These are phyloP conservation scores for Trametes villosa DNA, from an alignment of 768 basidiomycete species.

Conservation along the genomic window DNA sequence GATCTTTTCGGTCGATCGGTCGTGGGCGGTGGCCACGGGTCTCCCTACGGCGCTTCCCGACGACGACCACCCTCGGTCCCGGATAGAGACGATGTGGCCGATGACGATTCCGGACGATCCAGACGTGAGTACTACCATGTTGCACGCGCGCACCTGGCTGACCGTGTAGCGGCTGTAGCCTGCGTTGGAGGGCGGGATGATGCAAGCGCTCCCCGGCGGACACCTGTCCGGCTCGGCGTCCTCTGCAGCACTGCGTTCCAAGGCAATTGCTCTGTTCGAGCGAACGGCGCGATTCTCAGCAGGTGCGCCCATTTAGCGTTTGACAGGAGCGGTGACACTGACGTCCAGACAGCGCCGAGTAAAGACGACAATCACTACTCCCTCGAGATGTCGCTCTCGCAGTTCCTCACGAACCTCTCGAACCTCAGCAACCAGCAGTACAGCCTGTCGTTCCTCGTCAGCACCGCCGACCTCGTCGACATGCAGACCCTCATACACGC, in stretches of 20 bases:
- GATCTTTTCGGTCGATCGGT: conserved; percentile 63
- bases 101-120: conserved; percentile 28
- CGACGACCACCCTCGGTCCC: conserved; percentile 49
- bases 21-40: conserved; percentile 60
- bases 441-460: conserved; percentile 27
- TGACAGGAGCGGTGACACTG: background rate
- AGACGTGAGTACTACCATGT: conserved; percentile 26
- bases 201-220: background rate
- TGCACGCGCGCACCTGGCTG: background rate
- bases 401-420: conserved; percentile 47
- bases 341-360: conserved; percentile 29
- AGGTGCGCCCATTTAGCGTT: conserved; percentile 35
- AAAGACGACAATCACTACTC: conserved; percentile 38
- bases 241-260: conserved; percentile 46
- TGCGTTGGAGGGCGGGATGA: background rate
- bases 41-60: conserved; percentile 58
- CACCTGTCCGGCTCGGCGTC: conserved; percentile 16
- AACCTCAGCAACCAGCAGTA: conserved; percentile 37
- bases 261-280: conserved; percentile 58
- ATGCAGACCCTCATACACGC: conserved; percentile 56
- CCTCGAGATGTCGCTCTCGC: conserved; percentile 50
- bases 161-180: background rate
- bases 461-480: conserved; percentile 46
- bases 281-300: conserved; percentile 50
- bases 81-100: conserved; percentile 60